phyloP scores from a whole-genome alignment of 169 alveolate genomes.

The Eimeria sp. region DNA sequence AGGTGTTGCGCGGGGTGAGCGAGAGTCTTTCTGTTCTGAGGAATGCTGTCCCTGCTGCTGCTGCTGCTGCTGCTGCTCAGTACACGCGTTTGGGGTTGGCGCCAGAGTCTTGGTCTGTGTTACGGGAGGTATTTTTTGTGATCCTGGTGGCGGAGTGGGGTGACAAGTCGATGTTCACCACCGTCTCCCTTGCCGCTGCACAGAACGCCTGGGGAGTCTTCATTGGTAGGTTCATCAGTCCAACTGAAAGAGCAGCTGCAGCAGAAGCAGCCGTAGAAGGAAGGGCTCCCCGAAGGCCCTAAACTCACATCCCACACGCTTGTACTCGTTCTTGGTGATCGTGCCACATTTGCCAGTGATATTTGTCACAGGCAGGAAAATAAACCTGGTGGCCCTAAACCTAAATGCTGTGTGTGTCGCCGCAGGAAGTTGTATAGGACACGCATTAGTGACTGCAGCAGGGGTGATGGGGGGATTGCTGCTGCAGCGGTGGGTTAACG shows the following conservation, averaged over 20 bases:
- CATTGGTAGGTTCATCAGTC: slow-evolving; percentile 25
- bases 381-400: not conserved
- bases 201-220: slow-evolving; percentile 80
- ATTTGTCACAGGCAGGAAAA: too few species aligned
- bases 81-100: slow-evolving; percentile 54
- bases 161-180: slow-evolving; percentile 80
- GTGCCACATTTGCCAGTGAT: too few species aligned
- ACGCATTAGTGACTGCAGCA: slow-evolving; percentile 44
- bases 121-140: slow-evolving; percentile 53
- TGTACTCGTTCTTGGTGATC: too few species aligned
- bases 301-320: too few species aligned
- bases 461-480: slow-evolving; percentile 20
- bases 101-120: slow-evolving; percentile 13
- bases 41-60: slow-evolving; percentile 4
- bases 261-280: not conserved
- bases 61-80: slow-evolving; percentile 53
- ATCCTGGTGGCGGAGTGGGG: slow-evolving; percentile 80
- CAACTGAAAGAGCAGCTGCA: not conserved
- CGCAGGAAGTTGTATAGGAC: slow-evolving; percentile 75
- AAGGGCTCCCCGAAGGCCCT: not conserved
- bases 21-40: too few species aligned
- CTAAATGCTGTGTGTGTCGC: slow-evolving; percentile 35
- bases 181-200: slow-evolving; percentile 78
- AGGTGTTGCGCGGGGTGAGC: not conserved
- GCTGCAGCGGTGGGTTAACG: slow-evolving; percentile 67